phyloP scores from a whole-genome alignment of 2,329 filamentous ascomycete genomes.

The Curvularia lunata region DNA sequence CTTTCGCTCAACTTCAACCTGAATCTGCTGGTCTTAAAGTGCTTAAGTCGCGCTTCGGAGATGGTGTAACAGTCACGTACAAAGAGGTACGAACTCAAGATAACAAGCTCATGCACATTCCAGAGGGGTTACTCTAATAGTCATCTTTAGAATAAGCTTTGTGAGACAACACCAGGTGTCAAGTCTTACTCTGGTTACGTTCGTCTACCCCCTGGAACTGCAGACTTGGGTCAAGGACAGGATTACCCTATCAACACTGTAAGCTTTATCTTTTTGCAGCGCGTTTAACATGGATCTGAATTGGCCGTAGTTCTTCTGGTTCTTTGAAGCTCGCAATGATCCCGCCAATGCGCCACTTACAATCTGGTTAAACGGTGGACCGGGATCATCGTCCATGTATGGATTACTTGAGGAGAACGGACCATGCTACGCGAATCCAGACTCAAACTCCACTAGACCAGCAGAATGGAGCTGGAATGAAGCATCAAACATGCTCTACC shows the following conservation, averaged over 20 bases:
- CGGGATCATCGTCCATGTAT: slow-evolving; percentile 51
- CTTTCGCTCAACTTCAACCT: slow-evolving; percentile 23
- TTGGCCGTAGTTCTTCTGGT: slow-evolving; percentile 48
- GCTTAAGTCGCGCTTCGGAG: slow-evolving; percentile 27
- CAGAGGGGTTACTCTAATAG: slow-evolving; percentile 2
- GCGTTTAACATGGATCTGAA: neutral
- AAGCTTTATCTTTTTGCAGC: neutral
- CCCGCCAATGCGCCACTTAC: slow-evolving; percentile 59
- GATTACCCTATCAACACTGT: slow-evolving; percentile 29
- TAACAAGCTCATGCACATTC: neutral
- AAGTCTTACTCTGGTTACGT: slow-evolving; percentile 62
- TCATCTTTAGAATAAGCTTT: slow-evolving; percentile 51
- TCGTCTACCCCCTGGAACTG: slow-evolving; percentile 25
- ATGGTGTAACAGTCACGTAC: slow-evolving; percentile 34
- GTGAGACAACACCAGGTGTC: slow-evolving; percentile 60
- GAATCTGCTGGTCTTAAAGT: slow-evolving; percentile 23
- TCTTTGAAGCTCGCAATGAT: slow-evolving; percentile 61
- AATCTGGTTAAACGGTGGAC: slow-evolving; percentile 58
- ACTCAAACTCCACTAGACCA: slow-evolving; percentile 17
- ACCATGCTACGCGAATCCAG: slow-evolving; percentile 55
- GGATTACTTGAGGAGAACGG: slow-evolving; percentile 55
- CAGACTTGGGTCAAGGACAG: slow-evolving; percentile 27
- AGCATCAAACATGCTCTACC: slow-evolving; percentile 60
- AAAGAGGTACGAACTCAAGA: slow-evolving; percentile 26
- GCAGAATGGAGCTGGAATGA: slow-evolving; percentile 27